These are phyloP conservation scores for Saitozyma podzolica DNA, from an alignment of 768 basidiomycete genomes.

Conservation along the genomic window DNA sequence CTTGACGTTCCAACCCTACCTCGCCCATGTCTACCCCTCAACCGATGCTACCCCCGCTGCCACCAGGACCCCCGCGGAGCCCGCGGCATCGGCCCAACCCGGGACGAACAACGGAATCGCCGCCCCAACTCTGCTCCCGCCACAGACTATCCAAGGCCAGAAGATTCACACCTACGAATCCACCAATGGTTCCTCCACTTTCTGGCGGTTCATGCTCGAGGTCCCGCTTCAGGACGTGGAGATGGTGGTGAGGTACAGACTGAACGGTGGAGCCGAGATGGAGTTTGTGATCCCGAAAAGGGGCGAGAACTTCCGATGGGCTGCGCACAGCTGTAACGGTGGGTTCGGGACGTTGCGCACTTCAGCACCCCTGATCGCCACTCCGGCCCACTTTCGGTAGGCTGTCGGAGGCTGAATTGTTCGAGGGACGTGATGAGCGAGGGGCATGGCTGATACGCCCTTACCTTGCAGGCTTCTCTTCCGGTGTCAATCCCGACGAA, in stretches of 20 bases:
- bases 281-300: constrained; percentile 80
- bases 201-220: constrained; percentile 89
- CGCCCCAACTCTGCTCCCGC: constrained; percentile 6
- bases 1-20: constrained; percentile 37
- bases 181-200: constrained; percentile 47
- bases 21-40: constrained; percentile 10
- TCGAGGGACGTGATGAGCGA: too few relatives aligned
- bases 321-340: constrained; percentile 62
- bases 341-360: constrained; percentile 4
- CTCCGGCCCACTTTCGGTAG: constrained; percentile 9
- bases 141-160: constrained; percentile 14
- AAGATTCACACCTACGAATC: constrained; percentile 8
- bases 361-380: background rate
- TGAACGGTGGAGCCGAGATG: constrained; percentile 76
- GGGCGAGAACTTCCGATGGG: constrained; percentile 85
- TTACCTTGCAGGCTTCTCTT: constrained; percentile 48
- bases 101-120: background rate
- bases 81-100: background rate
- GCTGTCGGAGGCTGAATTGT: background rate
- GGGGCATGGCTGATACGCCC: background rate
- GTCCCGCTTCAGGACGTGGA: constrained; percentile 71
- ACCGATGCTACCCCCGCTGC: background rate
- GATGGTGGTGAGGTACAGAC: constrained; percentile 73
- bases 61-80: background rate
- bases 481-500: constrained; percentile 84